Evolutionary conservation across 177 flowering plant genomes (phyloP), one percentile per base, ranked within the genome.

Genomic region (Vitis hybrid): DNA sequence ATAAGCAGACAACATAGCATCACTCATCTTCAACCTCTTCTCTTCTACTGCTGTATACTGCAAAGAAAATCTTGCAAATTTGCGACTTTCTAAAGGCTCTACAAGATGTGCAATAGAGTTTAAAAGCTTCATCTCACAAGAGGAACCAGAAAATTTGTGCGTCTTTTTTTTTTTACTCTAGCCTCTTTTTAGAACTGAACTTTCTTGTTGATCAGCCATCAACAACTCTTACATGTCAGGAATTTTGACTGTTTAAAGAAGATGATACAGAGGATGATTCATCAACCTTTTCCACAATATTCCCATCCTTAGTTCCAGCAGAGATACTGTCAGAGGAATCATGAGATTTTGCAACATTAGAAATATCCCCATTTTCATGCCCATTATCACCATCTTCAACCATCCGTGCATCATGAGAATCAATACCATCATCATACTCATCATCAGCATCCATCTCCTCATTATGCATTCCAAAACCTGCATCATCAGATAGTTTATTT

Each of bases 1-100:
- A 72, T 93, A 95, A 48, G 86, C 85, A 77, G 74, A 74, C 66
- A 73, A 73, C 78, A 77, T 59, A 6, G 15, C 74, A 49, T 71
- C 74, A 66, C 55, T 86, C 99, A 95, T 95, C 84, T 81, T 89
- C 75, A 79, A 83, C 83, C 82, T 81, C 64, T 66, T 86, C 67
- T 86, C 89, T 77, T 92, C 98, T 21, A 62, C 67, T 75, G 85
- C 85, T 11, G 86, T 82, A 78, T 94, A 94, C 71, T 85, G 90
- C 82, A 94, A 78, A 35, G 87, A 83, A 77, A 94, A 91, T 70
- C 97, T 89, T 59, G 90, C 78, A 80, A 92, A 94, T 66, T 91
- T 94, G 71, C 81, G 75, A 80, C 84, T 84, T 79, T 88, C 89
- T 69, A 84, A 21, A 68, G 98, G 98, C 79, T 94, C 98, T 64